These are phyloP conservation scores for Rhinocladiella similis DNA, from an alignment of 2,329 filamentous ascomycete species.

Conservation along the genomic window DNA sequence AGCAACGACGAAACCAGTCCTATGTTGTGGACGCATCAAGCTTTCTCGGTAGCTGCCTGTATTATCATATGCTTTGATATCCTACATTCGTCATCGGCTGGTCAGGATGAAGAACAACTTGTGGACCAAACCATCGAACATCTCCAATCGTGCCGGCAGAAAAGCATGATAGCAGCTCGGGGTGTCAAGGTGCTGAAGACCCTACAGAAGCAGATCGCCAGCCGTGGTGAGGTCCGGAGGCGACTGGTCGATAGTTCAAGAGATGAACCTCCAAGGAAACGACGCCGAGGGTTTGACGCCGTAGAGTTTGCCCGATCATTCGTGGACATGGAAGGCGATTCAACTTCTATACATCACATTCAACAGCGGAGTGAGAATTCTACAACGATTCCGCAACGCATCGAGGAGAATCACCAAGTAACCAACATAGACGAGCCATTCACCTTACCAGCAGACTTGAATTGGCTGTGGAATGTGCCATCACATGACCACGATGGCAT, in stretches of 20 bases:
- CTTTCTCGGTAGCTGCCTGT: constrained; percentile 40
- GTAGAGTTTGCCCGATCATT: constrained; percentile 14
- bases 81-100: constrained; percentile 34
- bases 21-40: constrained; percentile 44
- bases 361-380: neutral
- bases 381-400: neutral
- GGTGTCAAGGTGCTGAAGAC: constrained; percentile 21
- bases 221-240: constrained; percentile 6
- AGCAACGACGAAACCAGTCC: constrained; percentile 39
- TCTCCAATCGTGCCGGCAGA: constrained; percentile 11
- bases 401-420: neutral
- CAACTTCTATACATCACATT: no score
- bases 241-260: neutral
- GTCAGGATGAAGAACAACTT: constrained; percentile 8
- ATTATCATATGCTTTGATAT: constrained; percentile 40
- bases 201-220: constrained; percentile 16
- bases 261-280: constrained; percentile 6
- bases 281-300: constrained; percentile 17
- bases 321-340: neutral
- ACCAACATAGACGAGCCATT: constrained; percentile 1
- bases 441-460: constrained; percentile 9
- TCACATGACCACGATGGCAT: constrained; percentile 5
- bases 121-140: constrained; percentile 13
- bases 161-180: constrained; percentile 23
- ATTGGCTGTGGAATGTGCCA: constrained; percentile 15